Evolutionary conservation across 2,329 filamentous ascomycete species (phyloP), one percentile per base, ranked within the genome.

Genomic region (Dactylellina drechsleri): DNA sequence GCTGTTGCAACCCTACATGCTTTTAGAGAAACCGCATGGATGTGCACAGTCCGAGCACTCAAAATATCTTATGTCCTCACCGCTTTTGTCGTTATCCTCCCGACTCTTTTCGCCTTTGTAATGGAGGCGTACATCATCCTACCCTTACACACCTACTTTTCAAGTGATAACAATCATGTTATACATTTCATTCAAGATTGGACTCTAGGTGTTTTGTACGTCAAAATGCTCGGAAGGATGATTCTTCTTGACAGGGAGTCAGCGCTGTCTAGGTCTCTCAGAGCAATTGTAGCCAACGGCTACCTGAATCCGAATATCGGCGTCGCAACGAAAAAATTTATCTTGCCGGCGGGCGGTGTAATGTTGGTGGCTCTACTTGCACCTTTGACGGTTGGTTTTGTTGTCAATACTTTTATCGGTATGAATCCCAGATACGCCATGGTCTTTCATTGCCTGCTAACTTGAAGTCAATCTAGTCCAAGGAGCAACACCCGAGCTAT

Each of bases 171-270:
- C 49, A 81, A 82, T 15, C 92, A 96, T 80, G 91, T 90, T 6
- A 88, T 98, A 49, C 91, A 96, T 76, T 86, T 98, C 76, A 90
- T 98, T 49, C 94, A 98, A 81, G 90, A 93, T 70, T 99, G 94
- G 93, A 96, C 93, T 0, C 85, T 99, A 0, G 95, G 95, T 3
- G 87, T 99, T 20, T 86, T 99, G 2, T 97, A 97, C 81, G 86
- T 96, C 31, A 93, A 96, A 77, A 88, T 98, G 79, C 87, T 87
- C 0, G 86, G 88, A 15, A 89, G 91, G 45, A 83, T 92, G 79
- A 85, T 93, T 26, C 84, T 90, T 12, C 86, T 90, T 79, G 86
- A 92, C 77, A 87, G 88, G 7, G 86, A 88, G 8, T 90, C 90
- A 8, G 89, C 91, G 2, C 87, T 91, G 0, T 90, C 92, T 0